Evolutionary conservation across 1,284 basidiomycete genomes (phyloP), one percentile per base, ranked within the genome.

Genomic region (Hymenochaete sp.): DNA sequence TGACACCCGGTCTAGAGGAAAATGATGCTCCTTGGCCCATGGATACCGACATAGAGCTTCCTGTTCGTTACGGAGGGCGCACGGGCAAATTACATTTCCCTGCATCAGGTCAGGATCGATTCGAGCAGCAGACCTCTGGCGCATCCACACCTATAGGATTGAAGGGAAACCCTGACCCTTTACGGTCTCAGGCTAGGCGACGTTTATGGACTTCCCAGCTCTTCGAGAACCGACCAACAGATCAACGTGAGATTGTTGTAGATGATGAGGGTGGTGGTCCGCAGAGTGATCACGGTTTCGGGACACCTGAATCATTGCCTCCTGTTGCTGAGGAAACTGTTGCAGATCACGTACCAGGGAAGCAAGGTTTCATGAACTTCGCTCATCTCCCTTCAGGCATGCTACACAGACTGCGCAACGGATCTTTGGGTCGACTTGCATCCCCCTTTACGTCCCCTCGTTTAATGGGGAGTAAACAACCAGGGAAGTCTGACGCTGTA

Each of bases 401-500:
- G 42, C 64, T 77, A 49, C 62, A 65, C 16, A 64, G 69, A 25
- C 54, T 84, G 37, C 66, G 72, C 24, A 67, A 66, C 18, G 69
- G 62, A 52, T 82, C 82, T 1, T 65, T 76, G 38, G 61, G 72
- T 1, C 65, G 66, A 4, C 55, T 79, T 26, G 57, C 72, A 14
- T 57, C 71, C 1, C 66, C 75, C 1, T 72, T 75, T 52, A 57
- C 65, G 6, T 57, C 64, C 29, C 61, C 66, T 31, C 61, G 62
- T 18, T 52, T 52, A 27, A 56, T 45, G 43, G 64, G 55, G 44
- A 52, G 55, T 33, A 52, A 52, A 7, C 54, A 53, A 18, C 56
- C 54, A 38, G 62, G 57, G 26, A 59, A 65, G 9, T 48, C 57
- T 0, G 57, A 58, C 38, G 53, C 55, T 8, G 64, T 63, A 24